A percentile compares a stretch with the other conserved stretches of the same genome.
Conservation (phyloP, 2,329 filamentous ascomycete species). For the Ceratocystiopsis sp. region DNA sequence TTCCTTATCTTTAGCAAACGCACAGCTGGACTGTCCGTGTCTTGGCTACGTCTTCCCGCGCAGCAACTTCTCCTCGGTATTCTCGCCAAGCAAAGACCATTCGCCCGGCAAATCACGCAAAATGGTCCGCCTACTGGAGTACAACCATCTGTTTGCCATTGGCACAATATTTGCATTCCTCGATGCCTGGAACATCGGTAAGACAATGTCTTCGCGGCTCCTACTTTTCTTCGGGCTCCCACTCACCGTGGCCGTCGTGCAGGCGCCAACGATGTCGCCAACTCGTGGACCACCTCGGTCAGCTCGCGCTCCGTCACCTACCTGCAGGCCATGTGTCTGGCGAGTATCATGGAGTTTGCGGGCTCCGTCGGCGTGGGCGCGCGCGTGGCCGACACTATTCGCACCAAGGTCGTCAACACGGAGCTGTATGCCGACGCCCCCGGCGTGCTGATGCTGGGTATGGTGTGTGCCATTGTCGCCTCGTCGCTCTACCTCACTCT, state of each 20-base stretch:
- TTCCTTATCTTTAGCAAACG: no score
- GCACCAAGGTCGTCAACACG: constrained; percentile 38
- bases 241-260: not conserved
- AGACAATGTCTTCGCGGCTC: constrained; percentile 5
- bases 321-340: constrained; percentile 40
- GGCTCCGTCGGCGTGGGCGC: constrained; percentile 43
- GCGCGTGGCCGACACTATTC: constrained; percentile 43
- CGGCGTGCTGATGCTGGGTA: constrained; percentile 38
- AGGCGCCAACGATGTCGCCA: constrained; percentile 51
- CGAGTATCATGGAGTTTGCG: constrained; percentile 43
- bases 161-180: constrained; percentile 45
- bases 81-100: no score
- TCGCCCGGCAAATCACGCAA: no score
- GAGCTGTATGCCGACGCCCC: constrained; percentile 28
- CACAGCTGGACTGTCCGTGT: no score
- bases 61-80: no score
- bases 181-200: constrained; percentile 49
- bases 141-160: constrained; percentile 1
- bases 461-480: constrained; percentile 36
- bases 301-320: constrained; percentile 49
- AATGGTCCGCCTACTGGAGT: constrained; percentile 2
- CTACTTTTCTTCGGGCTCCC: not conserved
- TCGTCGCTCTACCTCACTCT: constrained; percentile 40
- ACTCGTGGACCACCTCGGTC: constrained; percentile 59
- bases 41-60: no score